Base-by-base conservation (phyloP, 345 rosid genomes). In the Alliaria petiolata region DNA sequence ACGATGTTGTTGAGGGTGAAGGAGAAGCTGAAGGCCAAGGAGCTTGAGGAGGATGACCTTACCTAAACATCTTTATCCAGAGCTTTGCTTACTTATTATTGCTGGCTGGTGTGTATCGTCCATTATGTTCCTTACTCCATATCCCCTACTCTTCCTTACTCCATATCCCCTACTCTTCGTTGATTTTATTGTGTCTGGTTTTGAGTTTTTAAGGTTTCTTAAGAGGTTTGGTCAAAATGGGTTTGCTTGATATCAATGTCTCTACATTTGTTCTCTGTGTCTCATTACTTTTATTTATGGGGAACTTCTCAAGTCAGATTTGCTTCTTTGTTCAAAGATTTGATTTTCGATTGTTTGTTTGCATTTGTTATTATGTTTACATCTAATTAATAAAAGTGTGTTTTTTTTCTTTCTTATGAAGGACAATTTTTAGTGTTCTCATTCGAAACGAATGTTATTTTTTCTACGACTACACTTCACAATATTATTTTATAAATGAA, bases 21-120 rank as follows among this genome's bases (percentile, higher is more conserved):
- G 82, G 98, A 95, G 72, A 95, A 90, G 89, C 85, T 95, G 70
- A 95, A 95, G 77, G 96, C 95, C 55, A 88, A 84, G 78, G 99
- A 95, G 78, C 47, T 90, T 52, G 99, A 95, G 71, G 99, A 92
- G 77, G 99, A 92, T 72, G 98, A 95, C 74, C 98, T 95, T 58
- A 95, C 99, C 76, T 93, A 81, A 87, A 66, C 66, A 35, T 30
- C 12, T 46, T 56, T 44, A 14, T 61, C 69, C 36, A 11, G 35
- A 44, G 28, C 69, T 47, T 62, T 43, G 69, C 58, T 54, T 60
- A 25, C 43, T 35, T 16, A 3, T 15, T 38, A 44, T 54, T 62
- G 13, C 59, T 5, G 65, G 13, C 59, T 5, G 65, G 75, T 59
- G 17, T 63, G 63, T 38, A 55, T 56, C 53, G 49, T 36, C 35